Evolutionary conservation across 2,329 filamentous ascomycete genomes (phyloP), one percentile per base, ranked within the genome.

Genomic region (Trichophyton schoenleinii): DNA sequence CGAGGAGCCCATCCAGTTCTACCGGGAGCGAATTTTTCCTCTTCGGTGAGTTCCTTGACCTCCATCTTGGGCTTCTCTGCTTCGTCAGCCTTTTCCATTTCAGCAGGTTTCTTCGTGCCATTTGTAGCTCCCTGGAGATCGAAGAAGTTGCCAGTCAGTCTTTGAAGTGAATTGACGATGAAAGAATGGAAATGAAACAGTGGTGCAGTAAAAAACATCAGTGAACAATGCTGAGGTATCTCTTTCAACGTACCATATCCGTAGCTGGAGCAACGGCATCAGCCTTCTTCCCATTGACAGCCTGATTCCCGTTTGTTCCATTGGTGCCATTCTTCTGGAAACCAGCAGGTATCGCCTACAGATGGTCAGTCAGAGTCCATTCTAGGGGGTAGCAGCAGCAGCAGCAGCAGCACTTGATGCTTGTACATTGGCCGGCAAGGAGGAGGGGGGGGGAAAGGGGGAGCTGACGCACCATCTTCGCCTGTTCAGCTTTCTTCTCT

Each of bases 1-100:
- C 84, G 84, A 46, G 94, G 94, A 13, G 88, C 86, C 94, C 94
- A 97, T 58, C 94, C 94, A 4, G 91, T 89, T 74, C 80, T 68
- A 75, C 81, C 72, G 78, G 80, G 67, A 70, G 75, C 64, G 78
- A 82, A 70, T 81, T 78, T 76, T 60, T 83, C 79, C 64, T 82
- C 82, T 63, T 81, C 79, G 44, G 79, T 77, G 59, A 80, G 75
- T 25, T 75, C 74, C 61, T 78, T 84, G 67, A 81, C 81, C 46
- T 72, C 68, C 58, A 67, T 65, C 63, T 80, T 72, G 6, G 31
- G 55, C 8, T 53, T 53, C 4, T 53, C 49, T 53, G 4, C 49
- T 34, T 22, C 44, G 7, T 20, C 49, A 9, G 49, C 22, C 34
- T 22, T 18, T 11, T 18, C 46, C 46, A 49, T 22, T 22, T 22